Base-by-base conservation (phyloP, 768 basidiomycete genomes). In the Lactarius evosmus region DNA sequence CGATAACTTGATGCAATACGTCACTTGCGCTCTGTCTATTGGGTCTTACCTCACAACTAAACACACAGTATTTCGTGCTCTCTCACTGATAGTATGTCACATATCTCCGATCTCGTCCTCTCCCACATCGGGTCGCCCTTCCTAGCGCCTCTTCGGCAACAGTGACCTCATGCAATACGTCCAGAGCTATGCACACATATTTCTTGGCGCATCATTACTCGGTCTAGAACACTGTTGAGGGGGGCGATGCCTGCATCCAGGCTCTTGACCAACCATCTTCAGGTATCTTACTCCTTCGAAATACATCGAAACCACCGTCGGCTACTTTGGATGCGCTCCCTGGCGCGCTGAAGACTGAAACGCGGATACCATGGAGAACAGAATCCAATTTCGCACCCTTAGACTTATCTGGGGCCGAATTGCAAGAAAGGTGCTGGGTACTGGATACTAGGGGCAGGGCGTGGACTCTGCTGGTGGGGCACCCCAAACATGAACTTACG, bases 371-470 rank as follows among this genome's bases (percentile, higher is more conserved):
- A 30, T 36, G 6, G 41, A 55, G 25, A 41, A 54, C 8, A 67
- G 38, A 70, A 14, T 72, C 71, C 66, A 51, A 62, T n/a, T 69
- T 72, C 68, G 63, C 70, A 30, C 69, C 65, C 56, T 52, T 73
- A 14, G 70, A 69, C 32, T 70, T 69, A 14, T 66, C 69, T 46
- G 69, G 69, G 7, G 70, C 71, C 7, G 63, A 66, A 46, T 66
- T 70, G 40, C 41, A 33, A 36, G 71, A 72, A 60, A 67, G 67
- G 32, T 61, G 67, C 29, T 36, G 58, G 22, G n/a, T n/a, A n/a
- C n/a, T n/a, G n/a, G n/a, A n/a, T n/a, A 33, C 61, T 9, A 61
- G 63, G 25, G 67, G 70, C 50, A 71, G 71, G 58, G 71, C 67
- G 22, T 25, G 36, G 9, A 27, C 49, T 50, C 49, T 27, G 27